These are phyloP conservation scores for Hondaea fermentalgiana DNA, from an alignment of 108 stramenopile species.

Conservation along the genomic window DNA sequence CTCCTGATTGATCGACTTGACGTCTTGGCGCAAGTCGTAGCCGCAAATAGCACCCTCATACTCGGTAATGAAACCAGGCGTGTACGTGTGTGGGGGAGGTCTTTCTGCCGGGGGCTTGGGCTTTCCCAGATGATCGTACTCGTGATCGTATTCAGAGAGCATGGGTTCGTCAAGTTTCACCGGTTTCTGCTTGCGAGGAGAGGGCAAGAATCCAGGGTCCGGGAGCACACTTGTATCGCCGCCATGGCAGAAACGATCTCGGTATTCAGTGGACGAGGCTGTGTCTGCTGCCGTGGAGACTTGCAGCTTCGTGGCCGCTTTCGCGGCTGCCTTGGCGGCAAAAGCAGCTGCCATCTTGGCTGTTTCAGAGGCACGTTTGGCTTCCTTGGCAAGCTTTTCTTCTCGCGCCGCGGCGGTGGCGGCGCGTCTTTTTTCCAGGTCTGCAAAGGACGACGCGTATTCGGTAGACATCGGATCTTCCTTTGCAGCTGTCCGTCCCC, in stretches of 20 bases:
- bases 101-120: not conserved
- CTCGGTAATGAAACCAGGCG: not conserved
- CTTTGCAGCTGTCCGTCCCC: not conserved
- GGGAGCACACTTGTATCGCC: not conserved
- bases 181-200: not conserved
- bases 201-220: not conserved
- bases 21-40: not conserved
- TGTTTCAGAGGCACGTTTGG: not conserved
- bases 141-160: not conserved
- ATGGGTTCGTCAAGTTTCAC: not conserved
- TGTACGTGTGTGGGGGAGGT: not conserved
- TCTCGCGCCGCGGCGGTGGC: not conserved
- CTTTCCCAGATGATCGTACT: not conserved
- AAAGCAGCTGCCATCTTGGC: not conserved
- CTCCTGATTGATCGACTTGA: not conserved
- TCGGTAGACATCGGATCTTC: not conserved
- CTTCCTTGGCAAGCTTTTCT: not conserved
- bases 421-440: not conserved
- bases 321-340: not conserved
- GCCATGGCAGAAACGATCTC: not conserved
- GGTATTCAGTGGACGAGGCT: not conserved
- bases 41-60: slow-evolving; percentile 1
- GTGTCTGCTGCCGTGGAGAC: not conserved
- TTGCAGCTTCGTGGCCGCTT: not conserved
- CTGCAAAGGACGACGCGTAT: not conserved